Conservation (phyloP, 1,139 yeast genomes). For the Geotrichum citri-aurantii region DNA sequence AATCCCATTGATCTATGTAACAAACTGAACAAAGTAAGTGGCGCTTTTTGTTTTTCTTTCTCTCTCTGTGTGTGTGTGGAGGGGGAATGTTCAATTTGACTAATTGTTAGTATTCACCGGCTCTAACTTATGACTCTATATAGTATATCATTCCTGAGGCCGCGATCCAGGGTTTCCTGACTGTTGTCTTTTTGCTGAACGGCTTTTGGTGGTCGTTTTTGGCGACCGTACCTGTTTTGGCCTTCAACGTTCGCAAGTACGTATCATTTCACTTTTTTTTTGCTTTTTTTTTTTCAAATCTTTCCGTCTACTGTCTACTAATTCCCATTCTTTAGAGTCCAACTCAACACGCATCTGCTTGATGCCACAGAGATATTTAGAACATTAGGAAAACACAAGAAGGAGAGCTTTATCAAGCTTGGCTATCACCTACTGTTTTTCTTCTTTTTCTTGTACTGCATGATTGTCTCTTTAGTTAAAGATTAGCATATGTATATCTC, state of each 20-base stretch:
- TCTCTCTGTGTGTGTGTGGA: background rate
- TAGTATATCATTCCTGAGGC: conserved; percentile 85
- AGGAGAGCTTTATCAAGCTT: conserved; percentile 82
- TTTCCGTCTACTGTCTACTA: background rate
- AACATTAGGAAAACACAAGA: conserved; percentile 87
- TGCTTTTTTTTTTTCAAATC: background rate
- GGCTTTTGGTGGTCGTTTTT: conserved; percentile 93
- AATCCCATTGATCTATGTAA: conserved; percentile 96
- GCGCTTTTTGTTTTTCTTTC: too few species aligned
- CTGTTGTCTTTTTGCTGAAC: conserved; percentile 68
- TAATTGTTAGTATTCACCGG: background rate
- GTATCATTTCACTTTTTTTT: conserved; percentile 1
- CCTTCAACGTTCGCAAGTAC: conserved; percentile 72
- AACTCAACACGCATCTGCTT: conserved; percentile 59
- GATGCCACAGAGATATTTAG: conserved; percentile 98
- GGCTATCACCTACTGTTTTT: conserved; percentile 89
- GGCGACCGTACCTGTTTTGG: conserved; percentile 79
- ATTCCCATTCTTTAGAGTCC: conserved; percentile 17
- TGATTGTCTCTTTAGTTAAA: conserved; percentile 92
- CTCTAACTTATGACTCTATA: background rate
- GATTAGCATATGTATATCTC: conserved; percentile 33
- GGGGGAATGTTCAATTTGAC: too few species aligned
- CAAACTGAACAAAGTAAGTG: conserved; percentile 61
- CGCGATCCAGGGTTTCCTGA: conserved; percentile 67
- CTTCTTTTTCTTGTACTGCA: conserved; percentile 92